Evolutionary conservation across 306 rosid species (phyloP), one percentile per base, ranked within the genome.

Genomic region (Cucurbita pepo): DNA sequence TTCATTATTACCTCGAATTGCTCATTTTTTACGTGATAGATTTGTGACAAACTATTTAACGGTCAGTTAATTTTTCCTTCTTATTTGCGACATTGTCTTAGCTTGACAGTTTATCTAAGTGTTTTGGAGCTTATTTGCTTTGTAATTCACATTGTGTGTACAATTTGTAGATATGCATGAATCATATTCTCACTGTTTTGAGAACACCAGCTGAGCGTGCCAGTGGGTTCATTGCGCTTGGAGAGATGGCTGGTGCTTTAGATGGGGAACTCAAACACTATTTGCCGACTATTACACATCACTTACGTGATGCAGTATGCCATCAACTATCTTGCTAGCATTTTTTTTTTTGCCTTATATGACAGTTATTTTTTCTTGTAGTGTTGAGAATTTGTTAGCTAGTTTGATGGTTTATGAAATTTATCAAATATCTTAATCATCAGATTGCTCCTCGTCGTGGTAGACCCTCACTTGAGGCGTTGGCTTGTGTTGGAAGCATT

Each of bases 171-270:
- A 94, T 89, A 85, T 94, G 99, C 88, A 94, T 94, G 99, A 79
- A 91, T 84, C 99, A 94, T 79, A 94, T 94, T 77, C 91, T 94
- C 73, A 86, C 97, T 4, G 99, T 94, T 80, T 79, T 94, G 79
- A 87, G 88, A 85, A 80, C 86, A 71, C 97, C 99, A 48, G 96
- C 91, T 62, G 99, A 94, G 72, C 97, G 99, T 59, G 96, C 91
- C 77, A 91, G 96, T 86, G 99, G 97, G 69, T 94, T 94, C 85
- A 82, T 86, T 83, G 99, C 99, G 74, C 99, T 94, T 1, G 99
- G 99, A 75, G 99, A 94, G 90, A 94, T 94, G 97, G 99, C 99
- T 72, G 96, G 90, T 76, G 99, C 99, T 21, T 81, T 94, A 87
- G 97, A 90, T 78, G 96, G 97, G 82, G 99, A 91, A 77, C 97